Evolutionary conservation across 2,329 filamentous ascomycete genomes (phyloP), one percentile per base, ranked within the genome.

Genomic region (Ampelomyces quisqualis): DNA sequence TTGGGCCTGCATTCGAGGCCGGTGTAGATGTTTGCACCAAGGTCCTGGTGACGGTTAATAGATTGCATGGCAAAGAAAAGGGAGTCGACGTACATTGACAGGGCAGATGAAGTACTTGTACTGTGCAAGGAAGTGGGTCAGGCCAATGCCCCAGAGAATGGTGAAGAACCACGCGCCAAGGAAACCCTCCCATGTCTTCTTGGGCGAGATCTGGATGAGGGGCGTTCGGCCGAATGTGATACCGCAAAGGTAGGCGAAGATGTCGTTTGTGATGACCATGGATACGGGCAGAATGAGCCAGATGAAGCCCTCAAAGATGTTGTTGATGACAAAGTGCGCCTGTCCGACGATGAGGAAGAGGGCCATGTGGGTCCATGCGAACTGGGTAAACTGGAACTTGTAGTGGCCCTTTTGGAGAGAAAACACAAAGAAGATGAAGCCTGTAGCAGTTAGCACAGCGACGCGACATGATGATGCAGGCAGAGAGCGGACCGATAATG

Each of bases 281-380:
- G 89, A 85, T 6, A 89, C 90, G 6, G 93, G 93, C 30, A 98
- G 74, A 79, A 97, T 96, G 77, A 98, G 97, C 93, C 93, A 98
- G 68, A 98, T 95, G 87, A 98, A 90, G 73, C 93, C 93, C 73
- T 98, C 93, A 59, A 98, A 94, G 53, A 98, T 86, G 71, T 98
- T 98, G 79, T 98, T 98, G 88, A 98, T 97, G 73, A 97, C 89
- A 70, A 98, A 98, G 69, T 98, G 93, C 10, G 93, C 90, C 71
- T 98, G 90, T 5, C 95, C 90, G 26, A 97, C 91, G 60, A 98
- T 96, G 61, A 98, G 78, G 75, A 95, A 97, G 14, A 98, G 81
- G 4, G 94, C 93, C 90, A 98, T 97, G 70, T 98, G 93, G 10
- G 93, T 97, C 93, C 93, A 98, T 38, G 90, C 93, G 63, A 97